Percentiles rank a stretch among this genome's conserved stretches.
Conservation (phyloP, 805 yeast genomes). For the Metahyphopichia silvanorum region DNA sequence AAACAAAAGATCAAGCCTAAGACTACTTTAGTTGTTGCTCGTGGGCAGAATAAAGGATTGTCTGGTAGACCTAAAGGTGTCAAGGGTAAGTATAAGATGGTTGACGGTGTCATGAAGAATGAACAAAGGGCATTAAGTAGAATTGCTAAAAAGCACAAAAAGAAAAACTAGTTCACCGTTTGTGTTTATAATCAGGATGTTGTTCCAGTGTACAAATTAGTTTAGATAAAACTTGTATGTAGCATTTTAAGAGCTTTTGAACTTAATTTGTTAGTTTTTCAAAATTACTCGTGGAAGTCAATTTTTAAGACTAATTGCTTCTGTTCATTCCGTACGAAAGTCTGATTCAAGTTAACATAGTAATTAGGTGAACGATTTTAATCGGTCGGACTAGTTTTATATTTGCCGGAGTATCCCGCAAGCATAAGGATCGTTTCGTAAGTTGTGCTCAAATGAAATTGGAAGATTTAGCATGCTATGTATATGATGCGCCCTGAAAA, state of each 20-base stretch:
- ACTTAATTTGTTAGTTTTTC: too few species aligned
- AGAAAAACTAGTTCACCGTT: constrained; percentile 24
- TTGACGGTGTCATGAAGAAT: constrained; percentile 96
- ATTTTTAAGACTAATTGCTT: too few species aligned
- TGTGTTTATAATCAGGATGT: background rate
- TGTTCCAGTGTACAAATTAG: background rate
- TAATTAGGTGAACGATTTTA: too few species aligned
- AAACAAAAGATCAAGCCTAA: constrained; percentile 72
- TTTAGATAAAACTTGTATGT: background rate
- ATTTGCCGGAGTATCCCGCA: too few species aligned
- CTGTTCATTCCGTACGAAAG: too few species aligned
- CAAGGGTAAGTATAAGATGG: constrained; percentile 98
- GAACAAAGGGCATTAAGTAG: constrained; percentile 92
- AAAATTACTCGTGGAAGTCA: too few species aligned
- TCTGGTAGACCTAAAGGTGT: constrained; percentile 96
- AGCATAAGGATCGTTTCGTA: too few species aligned
- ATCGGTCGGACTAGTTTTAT: too few species aligned
- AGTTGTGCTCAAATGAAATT: too few species aligned
- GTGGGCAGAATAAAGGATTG: constrained; percentile 79
- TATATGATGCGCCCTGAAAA: too few species aligned
- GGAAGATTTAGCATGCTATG: too few species aligned
- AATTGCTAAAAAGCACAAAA: constrained; percentile 81
- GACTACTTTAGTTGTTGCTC: constrained; percentile 85
- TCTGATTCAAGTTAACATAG: too few species aligned
- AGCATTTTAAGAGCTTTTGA: background rate